Percentiles rank a stretch among this genome's conserved stretches.
These are phyloP conservation scores for Phytophthora fragariae DNA, from an alignment of 352 stramenopile species.

Conservation along the genomic window DNA sequence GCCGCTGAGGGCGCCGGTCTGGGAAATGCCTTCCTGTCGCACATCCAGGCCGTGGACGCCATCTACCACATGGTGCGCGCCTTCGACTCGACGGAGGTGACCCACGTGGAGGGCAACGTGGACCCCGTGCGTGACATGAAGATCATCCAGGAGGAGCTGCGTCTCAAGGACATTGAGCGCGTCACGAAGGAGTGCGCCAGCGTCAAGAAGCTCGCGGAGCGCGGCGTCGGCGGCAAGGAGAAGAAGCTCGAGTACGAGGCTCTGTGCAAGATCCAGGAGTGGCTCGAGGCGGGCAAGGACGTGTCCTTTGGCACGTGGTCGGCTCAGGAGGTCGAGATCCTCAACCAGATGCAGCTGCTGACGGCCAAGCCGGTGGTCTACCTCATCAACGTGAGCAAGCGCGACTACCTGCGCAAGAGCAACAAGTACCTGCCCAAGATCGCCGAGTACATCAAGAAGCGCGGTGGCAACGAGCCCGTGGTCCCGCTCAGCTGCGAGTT, in stretches of 20 bases:
- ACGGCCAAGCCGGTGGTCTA: constrained; percentile 98
- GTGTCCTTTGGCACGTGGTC: constrained; percentile 93
- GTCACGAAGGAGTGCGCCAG: constrained; percentile 81
- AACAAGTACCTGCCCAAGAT: constrained; percentile 99
- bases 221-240: constrained; percentile 92
- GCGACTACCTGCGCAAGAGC: constrained; percentile 98
- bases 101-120: constrained; percentile 99
- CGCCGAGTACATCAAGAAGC: constrained; percentile 95
- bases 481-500: constrained; percentile 99
- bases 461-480: constrained; percentile 96
- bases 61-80: constrained; percentile 98
- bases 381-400: constrained; percentile 99
- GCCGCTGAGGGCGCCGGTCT: constrained; percentile 98
- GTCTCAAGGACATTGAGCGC: constrained; percentile 96
- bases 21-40: constrained; percentile 99
- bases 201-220: constrained; percentile 91
- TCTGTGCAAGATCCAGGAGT: constrained; percentile 84
- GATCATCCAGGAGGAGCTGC: constrained; percentile 99
- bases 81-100: constrained; percentile 98
- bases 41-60: constrained; percentile 99
- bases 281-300: constrained; percentile 89
- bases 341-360: constrained; percentile 93
- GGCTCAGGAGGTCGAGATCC: constrained; percentile 87
- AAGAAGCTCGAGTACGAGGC: constrained; percentile 96
- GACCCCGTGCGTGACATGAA: constrained; percentile 99